Base-by-base conservation (phyloP, 306 rosid species). In the Abrus precatorius region DNA sequence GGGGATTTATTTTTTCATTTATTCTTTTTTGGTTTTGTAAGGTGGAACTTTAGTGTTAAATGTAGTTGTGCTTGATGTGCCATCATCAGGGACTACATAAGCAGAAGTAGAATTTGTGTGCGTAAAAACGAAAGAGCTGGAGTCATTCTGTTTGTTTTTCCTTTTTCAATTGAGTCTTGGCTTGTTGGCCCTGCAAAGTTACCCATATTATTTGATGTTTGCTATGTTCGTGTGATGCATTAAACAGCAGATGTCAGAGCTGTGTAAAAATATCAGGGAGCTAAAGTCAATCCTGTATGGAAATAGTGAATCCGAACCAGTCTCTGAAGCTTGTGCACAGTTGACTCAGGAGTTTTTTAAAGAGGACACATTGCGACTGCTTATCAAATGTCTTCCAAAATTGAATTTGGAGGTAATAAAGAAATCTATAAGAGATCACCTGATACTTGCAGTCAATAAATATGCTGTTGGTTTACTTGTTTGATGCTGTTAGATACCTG, bases 301-400 rank as follows among this genome's bases (percentile, higher is more conserved):
- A 41, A 91, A 93, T 65, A 95, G 99, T 68, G 99, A 95, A 74
- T 90, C 98, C 3, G 99, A 95, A 81, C 99, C 99, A 1, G 92
- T 95, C 11, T 61, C 99, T 0, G 99, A 95, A 87, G 94, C 98
- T 76, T 95, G 99, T 81, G 92, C 92, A 0, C 98, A 95, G 56
- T 72, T 95, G 84, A 95, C 99, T 6, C 97, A 91, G 78, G 99
- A 95, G 85, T 91, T 95, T 76, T 95, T 95, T 75, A 89, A 82
- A 76, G 98, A 91, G 90, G 69, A 93, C 75, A 89, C 97, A 0
- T 80, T 95, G 60, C 91, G 93, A 28, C 94, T 93, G 69, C 79
- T 95, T 30, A 93, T 95, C 59, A 82, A 80, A 57, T 90, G 90
- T 84, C 87, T 93, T 82, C 98, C 99, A 3, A 91, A 89, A 84